Percentiles rank a stretch among this genome's conserved stretches.
Evolutionary conservation across 2,329 filamentous ascomycete species (phyloP).

Genomic region (Fusarium chlamydosporum): DNA sequence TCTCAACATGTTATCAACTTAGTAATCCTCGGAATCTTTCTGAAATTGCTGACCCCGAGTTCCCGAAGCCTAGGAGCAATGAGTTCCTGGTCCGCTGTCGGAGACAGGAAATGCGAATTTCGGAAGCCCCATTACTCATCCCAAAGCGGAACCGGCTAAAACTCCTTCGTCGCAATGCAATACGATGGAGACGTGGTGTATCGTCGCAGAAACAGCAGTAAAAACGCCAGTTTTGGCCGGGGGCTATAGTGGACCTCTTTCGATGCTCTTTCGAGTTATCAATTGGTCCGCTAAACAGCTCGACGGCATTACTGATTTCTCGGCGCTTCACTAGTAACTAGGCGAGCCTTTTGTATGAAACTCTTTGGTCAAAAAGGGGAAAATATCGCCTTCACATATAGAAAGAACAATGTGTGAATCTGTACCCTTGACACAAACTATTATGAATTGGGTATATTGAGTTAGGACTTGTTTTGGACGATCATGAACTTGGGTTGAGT

Average conservation of each 20-base stretch:
- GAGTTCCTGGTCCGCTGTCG: slow-evolving; percentile 42
- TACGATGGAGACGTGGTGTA: slow-evolving; percentile 11
- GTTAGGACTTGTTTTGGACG: slow-evolving; percentile 9
- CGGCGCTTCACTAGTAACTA: slow-evolving; percentile 30
- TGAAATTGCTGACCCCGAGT: slow-evolving; percentile 14
- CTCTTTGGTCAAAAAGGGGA: slow-evolving; percentile 12
- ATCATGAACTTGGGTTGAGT: slow-evolving; percentile 11
- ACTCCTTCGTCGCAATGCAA: slow-evolving; percentile 9
- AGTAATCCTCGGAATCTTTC: slow-evolving; percentile 58
- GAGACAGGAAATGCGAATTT: slow-evolving; percentile 32
- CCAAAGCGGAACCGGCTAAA: slow-evolving; percentile 35
- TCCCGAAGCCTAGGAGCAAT: slow-evolving; percentile 17
- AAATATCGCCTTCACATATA: slow-evolving; percentile 11
- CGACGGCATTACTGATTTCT: slow-evolving; percentile 15
- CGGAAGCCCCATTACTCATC: slow-evolving; percentile 20
- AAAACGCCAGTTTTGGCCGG: slow-evolving; percentile 19
- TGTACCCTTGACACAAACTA: slow-evolving; percentile 1
- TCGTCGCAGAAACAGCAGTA: slow-evolving; percentile 20
- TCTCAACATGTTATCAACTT: slow-evolving; percentile 47
- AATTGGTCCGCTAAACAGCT: slow-evolving; percentile 43
- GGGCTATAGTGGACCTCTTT: slow-evolving; percentile 26
- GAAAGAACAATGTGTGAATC: slow-evolving; percentile 15
- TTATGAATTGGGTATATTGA: neutral
- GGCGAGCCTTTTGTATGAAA: slow-evolving; percentile 17
- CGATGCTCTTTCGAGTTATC: slow-evolving; percentile 8